A percentile compares a stretch with the other conserved stretches of the same genome.
Evolutionary conservation across 768 basidiomycete species (phyloP).

Genomic region (Boletus huronensis): DNA sequence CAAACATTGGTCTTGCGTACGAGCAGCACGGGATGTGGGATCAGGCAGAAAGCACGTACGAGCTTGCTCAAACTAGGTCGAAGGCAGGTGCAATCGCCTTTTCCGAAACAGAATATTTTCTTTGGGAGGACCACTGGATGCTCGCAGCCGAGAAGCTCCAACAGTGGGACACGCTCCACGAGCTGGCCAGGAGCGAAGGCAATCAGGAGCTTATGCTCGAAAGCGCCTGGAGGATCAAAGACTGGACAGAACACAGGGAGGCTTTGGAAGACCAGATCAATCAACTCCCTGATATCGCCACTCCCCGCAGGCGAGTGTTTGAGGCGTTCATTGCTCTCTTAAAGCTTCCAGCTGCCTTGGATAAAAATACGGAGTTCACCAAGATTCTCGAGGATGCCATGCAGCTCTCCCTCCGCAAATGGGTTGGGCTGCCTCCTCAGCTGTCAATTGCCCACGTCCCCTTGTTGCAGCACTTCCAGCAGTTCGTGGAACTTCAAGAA

Average conservation of each 20-base stretch:
- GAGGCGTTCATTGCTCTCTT: constrained; percentile 91
- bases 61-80: constrained; percentile 83
- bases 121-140: constrained; percentile 99
- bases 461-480: constrained; percentile 95
- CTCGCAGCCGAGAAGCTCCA: constrained; percentile 93
- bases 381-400: constrained; percentile 91
- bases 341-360: constrained; percentile 74
- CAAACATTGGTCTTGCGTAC: constrained; percentile 81
- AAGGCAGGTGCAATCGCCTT: constrained; percentile 80
- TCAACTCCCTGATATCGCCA: constrained; percentile 79
- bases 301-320: constrained; percentile 95
- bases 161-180: constrained; percentile 94
- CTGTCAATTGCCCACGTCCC: constrained; percentile 93
- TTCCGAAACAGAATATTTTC: constrained; percentile 90
- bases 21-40: constrained; percentile 99
- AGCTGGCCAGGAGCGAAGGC: constrained; percentile 82
- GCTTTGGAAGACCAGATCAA: constrained; percentile 77
- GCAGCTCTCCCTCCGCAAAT: constrained; percentile 94
- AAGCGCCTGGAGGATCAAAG: constrained; percentile 90
- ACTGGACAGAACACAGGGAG: constrained; percentile 84
- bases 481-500: constrained; percentile 96
- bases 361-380: constrained; percentile 86
- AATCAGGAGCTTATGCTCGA: constrained; percentile 93
- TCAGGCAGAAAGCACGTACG: constrained; percentile 84
- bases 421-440: constrained; percentile 83